Conservation (phyloP, 176 grass and related monocot genomes). For the Oryza glumipatula region DNA sequence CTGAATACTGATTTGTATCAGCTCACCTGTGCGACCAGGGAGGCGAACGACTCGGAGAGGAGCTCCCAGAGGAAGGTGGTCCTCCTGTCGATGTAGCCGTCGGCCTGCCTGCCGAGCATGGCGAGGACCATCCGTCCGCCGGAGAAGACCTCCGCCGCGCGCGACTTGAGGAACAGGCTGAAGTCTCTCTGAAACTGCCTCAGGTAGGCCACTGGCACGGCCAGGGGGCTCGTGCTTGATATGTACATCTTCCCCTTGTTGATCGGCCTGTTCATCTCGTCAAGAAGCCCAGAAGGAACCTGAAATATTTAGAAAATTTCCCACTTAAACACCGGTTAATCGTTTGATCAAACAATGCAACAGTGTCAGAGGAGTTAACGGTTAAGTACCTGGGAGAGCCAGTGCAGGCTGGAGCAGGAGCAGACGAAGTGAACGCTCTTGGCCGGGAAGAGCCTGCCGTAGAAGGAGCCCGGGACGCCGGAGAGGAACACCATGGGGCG, state of each 20-base stretch:
- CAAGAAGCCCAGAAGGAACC: conserved; percentile 65
- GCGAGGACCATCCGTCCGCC: conserved; percentile 79
- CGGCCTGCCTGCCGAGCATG: conserved; percentile 75
- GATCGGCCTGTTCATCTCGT: conserved; percentile 46
- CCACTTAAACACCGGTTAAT: neutral
- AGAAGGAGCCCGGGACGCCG: conserved; percentile 87
- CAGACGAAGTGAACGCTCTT: conserved; percentile 82
- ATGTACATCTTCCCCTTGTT: conserved; percentile 93
- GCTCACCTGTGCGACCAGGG: conserved; percentile 65
- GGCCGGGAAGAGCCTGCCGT: conserved; percentile 74
- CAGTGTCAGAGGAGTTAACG: neutral
- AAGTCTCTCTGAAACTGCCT: conserved; percentile 93
- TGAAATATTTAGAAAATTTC: neutral
- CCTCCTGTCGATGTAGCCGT: conserved; percentile 51
- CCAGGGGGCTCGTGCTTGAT: conserved; percentile 64
- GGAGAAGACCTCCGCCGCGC: conserved; percentile 65
- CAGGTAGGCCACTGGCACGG: conserved; percentile 60
- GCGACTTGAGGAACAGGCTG: conserved; percentile 71
- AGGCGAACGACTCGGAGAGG: conserved; percentile 74
- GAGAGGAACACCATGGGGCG: conserved; percentile 78
- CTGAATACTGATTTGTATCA: neutral
- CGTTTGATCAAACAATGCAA: neutral
- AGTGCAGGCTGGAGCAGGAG: conserved; percentile 93
- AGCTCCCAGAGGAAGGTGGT: conserved; percentile 83
- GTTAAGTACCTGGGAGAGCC: conserved; percentile 82